A percentile compares a stretch with the other conserved stretches of the same genome.
Evolutionary conservation across 805 yeast genomes (phyloP).

Genomic region (Alloascoidea africana): DNA sequence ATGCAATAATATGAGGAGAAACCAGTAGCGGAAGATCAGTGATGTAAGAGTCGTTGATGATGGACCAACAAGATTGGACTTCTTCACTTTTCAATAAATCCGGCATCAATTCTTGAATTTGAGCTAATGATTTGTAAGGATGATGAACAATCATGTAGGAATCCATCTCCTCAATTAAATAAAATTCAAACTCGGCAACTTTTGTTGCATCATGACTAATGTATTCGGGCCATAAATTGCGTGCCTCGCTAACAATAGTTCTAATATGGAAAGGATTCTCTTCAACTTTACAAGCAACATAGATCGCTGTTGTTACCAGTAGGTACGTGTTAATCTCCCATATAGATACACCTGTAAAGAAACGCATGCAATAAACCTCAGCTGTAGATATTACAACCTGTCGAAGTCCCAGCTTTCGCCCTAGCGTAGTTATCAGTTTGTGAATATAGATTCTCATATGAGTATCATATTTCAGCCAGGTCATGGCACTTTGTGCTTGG

Average conservation of each 20-base stretch:
- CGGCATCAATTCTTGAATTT: conserved; percentile 30
- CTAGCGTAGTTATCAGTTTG: conserved; percentile 57
- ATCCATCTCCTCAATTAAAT: conserved; percentile 70
- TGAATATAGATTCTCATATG: conserved; percentile 70
- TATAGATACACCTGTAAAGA: conserved; percentile 54
- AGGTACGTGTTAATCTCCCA: conserved; percentile 75
- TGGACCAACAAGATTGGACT: conserved; percentile 76
- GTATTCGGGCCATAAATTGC: conserved; percentile 89
- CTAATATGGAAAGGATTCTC: conserved; percentile 92
- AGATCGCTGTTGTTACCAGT: conserved; percentile 70
- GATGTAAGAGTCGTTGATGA: conserved; percentile 77
- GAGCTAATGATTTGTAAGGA: conserved; percentile 22
- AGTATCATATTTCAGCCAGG: conserved; percentile 24
- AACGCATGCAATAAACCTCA: conserved; percentile 70
- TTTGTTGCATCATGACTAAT: conserved; percentile 85
- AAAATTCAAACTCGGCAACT: conserved; percentile 91
- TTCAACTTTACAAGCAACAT: conserved; percentile 86
- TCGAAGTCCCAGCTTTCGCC: conserved; percentile 60
- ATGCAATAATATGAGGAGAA: conserved; percentile 84
- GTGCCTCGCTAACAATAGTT: conserved; percentile 67
- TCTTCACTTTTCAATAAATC: conserved; percentile 38
- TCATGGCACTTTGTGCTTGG: conserved; percentile 10
- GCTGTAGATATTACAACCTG: conserved; percentile 84
- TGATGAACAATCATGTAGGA: conserved; percentile 23
- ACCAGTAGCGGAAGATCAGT: conserved; percentile 72